Evolutionary conservation across 2,329 filamentous ascomycete genomes (phyloP).

Genomic region (Torrubiella hemipterigena): DNA sequence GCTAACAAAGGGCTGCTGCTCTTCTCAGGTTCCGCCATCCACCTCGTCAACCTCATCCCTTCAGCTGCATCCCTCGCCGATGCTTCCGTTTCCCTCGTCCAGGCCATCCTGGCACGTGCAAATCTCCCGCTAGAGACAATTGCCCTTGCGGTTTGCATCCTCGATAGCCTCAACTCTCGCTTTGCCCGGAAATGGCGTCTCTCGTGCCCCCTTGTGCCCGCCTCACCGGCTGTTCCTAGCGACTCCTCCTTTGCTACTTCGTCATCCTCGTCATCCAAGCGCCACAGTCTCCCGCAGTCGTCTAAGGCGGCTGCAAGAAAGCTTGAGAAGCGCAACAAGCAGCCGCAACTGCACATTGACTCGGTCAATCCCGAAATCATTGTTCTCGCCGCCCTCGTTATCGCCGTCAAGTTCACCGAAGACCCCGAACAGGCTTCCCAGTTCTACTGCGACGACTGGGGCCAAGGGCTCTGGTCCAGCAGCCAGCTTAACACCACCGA

Average conservation of each 20-base stretch:
- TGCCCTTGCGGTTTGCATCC: constrained; percentile 52
- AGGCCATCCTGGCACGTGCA: constrained; percentile 46
- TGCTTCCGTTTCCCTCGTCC: constrained; percentile 46
- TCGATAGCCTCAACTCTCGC: constrained; percentile 50
- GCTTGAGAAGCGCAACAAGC: constrained; percentile 10
- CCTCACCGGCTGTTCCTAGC: constrained; percentile 2
- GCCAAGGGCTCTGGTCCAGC: constrained; percentile 42
- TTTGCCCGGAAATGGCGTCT: constrained; percentile 53
- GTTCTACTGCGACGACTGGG: constrained; percentile 43
- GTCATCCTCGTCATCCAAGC: constrained; percentile 20
- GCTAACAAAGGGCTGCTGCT: constrained; percentile 3
- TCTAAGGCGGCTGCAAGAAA: constrained; percentile 13
- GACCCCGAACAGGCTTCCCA: constrained; percentile 42
- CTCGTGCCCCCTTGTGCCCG: constrained; percentile 36
- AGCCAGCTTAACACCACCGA: constrained; percentile 54
- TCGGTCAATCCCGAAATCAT: constrained; percentile 50
- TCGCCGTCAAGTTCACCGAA: constrained; percentile 55
- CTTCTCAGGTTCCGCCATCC: constrained; percentile 46
- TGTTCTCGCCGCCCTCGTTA: constrained; percentile 47
- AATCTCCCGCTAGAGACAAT: constrained; percentile 48
- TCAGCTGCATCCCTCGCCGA: constrained; percentile 47
- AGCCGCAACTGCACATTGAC: constrained; percentile 42
- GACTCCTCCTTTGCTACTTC: constrained; percentile 10
- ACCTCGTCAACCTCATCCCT: constrained; percentile 55
- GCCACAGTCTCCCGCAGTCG: constrained; percentile 34